These are phyloP conservation scores for Cornus suecica DNA, from an alignment of 148 eudicot genomes.

Conservation along the genomic window DNA sequence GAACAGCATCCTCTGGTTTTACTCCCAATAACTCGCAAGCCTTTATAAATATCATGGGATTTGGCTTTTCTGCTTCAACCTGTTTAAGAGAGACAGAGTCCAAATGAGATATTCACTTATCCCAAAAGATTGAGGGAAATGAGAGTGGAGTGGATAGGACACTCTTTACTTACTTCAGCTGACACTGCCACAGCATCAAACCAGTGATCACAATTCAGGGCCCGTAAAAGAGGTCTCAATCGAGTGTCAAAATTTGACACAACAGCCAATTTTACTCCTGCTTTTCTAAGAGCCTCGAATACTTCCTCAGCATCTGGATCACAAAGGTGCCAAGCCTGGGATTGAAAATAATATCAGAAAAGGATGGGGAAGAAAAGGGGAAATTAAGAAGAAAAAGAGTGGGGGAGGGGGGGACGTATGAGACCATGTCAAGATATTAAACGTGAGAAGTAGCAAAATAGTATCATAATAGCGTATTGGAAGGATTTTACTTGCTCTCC, in stretches of 20 bases:
- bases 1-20: slow-evolving; percentile 92
- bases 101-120: background rate
- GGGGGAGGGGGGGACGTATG: no score
- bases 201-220: slow-evolving; percentile 93
- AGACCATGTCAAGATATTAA: no score
- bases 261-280: slow-evolving; percentile 85
- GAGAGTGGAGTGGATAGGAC: background rate
- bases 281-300: slow-evolving; percentile 64
- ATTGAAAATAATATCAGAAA: background rate
- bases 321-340: slow-evolving; percentile 96
- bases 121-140: background rate
- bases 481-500: background rate
- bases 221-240: slow-evolving; percentile 72
- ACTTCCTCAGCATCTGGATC: slow-evolving; percentile 91
- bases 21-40: slow-evolving; percentile 87
- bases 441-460: background rate
- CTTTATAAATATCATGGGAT: slow-evolving; percentile 88
- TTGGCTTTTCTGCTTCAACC: slow-evolving; percentile 99
- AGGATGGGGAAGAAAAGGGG: no score
- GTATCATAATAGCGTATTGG: background rate
- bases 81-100: slow-evolving; percentile 19
- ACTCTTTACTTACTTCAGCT: slow-evolving; percentile 64
- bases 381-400: no score
- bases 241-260: slow-evolving; percentile 96
- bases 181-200: slow-evolving; percentile 99